These are phyloP conservation scores for Nemania bipapillata DNA, from an alignment of 2,329 filamentous ascomycete genomes.

Conservation along the genomic window DNA sequence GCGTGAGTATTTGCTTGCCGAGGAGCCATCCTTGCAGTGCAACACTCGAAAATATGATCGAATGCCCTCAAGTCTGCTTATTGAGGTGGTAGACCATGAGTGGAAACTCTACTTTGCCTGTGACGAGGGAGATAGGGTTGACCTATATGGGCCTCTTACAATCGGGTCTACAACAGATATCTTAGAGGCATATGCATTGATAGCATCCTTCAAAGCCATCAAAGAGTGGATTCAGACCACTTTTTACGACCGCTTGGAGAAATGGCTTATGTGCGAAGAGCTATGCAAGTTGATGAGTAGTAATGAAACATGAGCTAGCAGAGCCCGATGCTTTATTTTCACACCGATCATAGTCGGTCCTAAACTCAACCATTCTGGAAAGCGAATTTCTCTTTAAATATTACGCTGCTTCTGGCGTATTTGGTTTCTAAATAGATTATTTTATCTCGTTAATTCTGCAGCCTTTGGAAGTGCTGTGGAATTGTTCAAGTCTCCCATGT, in stretches of 20 bases:
- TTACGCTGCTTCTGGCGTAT: too few species aligned
- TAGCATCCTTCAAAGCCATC: conserved; percentile 7
- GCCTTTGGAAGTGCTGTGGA: too few species aligned
- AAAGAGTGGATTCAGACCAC: conserved; percentile 15
- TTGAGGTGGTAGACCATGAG: conserved; percentile 7
- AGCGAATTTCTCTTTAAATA: too few species aligned
- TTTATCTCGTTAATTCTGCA: too few species aligned
- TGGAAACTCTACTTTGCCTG: conserved; percentile 15
- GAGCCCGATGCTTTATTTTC: too few species aligned
- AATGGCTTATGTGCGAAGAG: conserved; percentile 6
- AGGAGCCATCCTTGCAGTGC: background rate
- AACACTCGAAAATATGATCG: background rate
- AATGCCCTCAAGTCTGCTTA: background rate
- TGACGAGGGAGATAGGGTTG: background rate
- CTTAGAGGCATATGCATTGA: background rate
- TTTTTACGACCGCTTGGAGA: conserved; percentile 8
- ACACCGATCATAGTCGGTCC: too few species aligned
- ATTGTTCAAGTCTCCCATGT: too few species aligned
- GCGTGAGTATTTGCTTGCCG: background rate
- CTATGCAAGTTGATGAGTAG: background rate
- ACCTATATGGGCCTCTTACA: conserved; percentile 4
- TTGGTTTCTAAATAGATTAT: too few species aligned
- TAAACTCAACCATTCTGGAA: too few species aligned
- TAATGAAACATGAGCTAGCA: background rate
- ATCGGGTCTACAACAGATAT: background rate